Evolutionary conservation across 1,284 basidiomycete genomes (phyloP).

Genomic region (Afroboletus lepidellus): DNA sequence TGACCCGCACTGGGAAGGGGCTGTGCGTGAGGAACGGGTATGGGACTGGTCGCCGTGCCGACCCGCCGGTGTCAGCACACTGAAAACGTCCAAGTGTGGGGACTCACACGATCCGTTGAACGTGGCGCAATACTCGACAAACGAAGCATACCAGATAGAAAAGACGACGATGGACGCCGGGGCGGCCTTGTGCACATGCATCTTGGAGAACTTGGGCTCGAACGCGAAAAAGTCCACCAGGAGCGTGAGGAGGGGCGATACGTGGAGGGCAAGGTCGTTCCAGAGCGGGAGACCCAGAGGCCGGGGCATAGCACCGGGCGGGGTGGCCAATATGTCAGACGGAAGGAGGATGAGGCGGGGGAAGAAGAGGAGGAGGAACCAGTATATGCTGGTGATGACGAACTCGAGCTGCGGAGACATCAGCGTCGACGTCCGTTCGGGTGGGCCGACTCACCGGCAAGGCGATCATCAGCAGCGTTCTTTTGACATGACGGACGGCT

Average conservation of each 20-base stretch:
- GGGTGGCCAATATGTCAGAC: slow-evolving; percentile 10
- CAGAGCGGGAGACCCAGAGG: slow-evolving; percentile 48
- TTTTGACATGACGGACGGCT: slow-evolving; percentile 23
- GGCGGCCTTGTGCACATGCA: slow-evolving; percentile 33
- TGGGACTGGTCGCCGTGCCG: slow-evolving; percentile 49
- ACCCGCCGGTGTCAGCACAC: slow-evolving; percentile 7
- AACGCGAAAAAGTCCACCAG: slow-evolving; percentile 70
- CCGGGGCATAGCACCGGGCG: slow-evolving; percentile 21
- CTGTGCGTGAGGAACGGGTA: slow-evolving; percentile 78
- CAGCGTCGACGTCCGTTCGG: too few relatives aligned
- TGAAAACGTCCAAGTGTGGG: neutral
- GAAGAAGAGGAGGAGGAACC: slow-evolving; percentile 54
- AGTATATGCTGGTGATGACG: slow-evolving; percentile 73
- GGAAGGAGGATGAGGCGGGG: slow-evolving; percentile 52
- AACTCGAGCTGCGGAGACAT: slow-evolving; percentile 49
- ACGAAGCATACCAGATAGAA: neutral
- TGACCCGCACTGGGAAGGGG: slow-evolving; percentile 49
- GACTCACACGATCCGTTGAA: slow-evolving; percentile 65
- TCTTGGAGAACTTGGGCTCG: slow-evolving; percentile 58
- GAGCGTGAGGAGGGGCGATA: slow-evolving; percentile 58
- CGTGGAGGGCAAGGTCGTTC: slow-evolving; percentile 69
- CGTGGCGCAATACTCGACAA: slow-evolving; percentile 48
- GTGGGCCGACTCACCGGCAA: slow-evolving; percentile 23
- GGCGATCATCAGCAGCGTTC: slow-evolving; percentile 28
- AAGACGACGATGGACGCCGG: neutral